Evolutionary conservation across 208 protist genomes (phyloP), one percentile per base, ranked within the genome.

Genomic region (Leptomonas pyrrhocoris): DNA sequence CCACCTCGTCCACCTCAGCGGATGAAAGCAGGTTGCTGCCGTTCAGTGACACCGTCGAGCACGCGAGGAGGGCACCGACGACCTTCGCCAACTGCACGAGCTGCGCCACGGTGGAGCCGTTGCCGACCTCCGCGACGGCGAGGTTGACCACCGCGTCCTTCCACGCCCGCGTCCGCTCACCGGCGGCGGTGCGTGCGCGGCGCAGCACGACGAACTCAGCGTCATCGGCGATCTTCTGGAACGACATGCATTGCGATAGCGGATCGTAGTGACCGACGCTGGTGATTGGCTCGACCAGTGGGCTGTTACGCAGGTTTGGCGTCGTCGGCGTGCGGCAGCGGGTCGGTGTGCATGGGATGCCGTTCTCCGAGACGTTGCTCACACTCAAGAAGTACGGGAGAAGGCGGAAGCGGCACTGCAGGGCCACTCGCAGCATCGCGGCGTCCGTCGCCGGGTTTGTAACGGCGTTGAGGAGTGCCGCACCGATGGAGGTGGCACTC

Each of bases 61-160:
- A 86, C 23, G 82, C 69, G 25, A 93, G 74, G 15, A 92, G 55
- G 9, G 84, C 81, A 13, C 82, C 83, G 40, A 90, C 65, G 19
- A 90, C 84, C 60, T 90, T 89, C 74, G 89, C 88, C 38, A 93
- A 40, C 28, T 83, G 74, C 36, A 92, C 65, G 21, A 90, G 59
- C 60, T 84, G 77, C 49, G 82, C 66, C 49, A 91, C 79, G 2
- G 73, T 78, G 18, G 80, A 86, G 67, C 69, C 74, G 68, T 75
- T 81, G 31, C 74, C 80, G 7, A 46, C 56, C 40, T 81, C 73
- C 2, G 66, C 53, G 3, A 95, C 42, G 15, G 80, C 83, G 36
- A 89, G n/a, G 23, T 54, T 67, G 5, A 90, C 73, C 48, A 79
- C 73, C 27, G 79, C 66, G 8, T 87, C 88, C 31, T 62, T 60